phyloP scores from a whole-genome alignment of 495 filamentous ascomycete species.

The Pseudevernia furfuracea region DNA sequence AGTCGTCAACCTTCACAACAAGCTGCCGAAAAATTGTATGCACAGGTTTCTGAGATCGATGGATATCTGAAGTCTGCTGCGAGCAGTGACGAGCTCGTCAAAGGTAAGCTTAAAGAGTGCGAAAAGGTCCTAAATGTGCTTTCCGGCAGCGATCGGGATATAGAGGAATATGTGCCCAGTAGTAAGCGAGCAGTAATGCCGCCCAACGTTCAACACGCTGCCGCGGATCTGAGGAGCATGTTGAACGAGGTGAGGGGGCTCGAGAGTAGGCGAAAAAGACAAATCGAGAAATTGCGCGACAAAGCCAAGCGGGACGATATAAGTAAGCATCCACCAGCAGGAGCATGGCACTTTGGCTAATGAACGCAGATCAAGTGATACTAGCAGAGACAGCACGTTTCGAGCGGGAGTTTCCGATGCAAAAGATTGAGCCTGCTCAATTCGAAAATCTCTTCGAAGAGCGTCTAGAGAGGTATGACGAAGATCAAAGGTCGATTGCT shows the following conservation, averaged over 20 bases:
- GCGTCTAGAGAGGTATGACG: slow-evolving; percentile 69
- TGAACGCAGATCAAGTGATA: slow-evolving; percentile 54
- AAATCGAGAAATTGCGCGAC: slow-evolving; percentile 64
- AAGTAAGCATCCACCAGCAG: slow-evolving; percentile 39
- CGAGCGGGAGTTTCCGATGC: slow-evolving; percentile 79
- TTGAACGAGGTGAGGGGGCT: slow-evolving; percentile 78
- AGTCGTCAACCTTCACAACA: slow-evolving; percentile 56
- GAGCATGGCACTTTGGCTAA: background rate
- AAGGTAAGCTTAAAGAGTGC: slow-evolving; percentile 67
- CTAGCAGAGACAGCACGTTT: slow-evolving; percentile 73
- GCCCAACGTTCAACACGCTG: slow-evolving; percentile 69
- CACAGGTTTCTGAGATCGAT: slow-evolving; percentile 67
- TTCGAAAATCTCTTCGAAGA: slow-evolving; percentile 89
- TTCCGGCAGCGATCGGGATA: slow-evolving; percentile 64
- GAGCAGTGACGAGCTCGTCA: slow-evolving; percentile 73
- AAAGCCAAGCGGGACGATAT: slow-evolving; percentile 86
- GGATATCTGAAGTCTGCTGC: slow-evolving; percentile 82
- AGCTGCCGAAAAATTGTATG: slow-evolving; percentile 68
- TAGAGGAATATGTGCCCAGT: slow-evolving; percentile 84
- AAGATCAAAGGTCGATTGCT: slow-evolving; percentile 59
- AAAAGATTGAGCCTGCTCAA: slow-evolving; percentile 71
- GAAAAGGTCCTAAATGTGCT: slow-evolving; percentile 68
- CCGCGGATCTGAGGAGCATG: slow-evolving; percentile 60
- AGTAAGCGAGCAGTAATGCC: slow-evolving; percentile 70
- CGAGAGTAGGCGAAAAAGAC: slow-evolving; percentile 66